These are phyloP conservation scores for Vigna angularis DNA, from an alignment of 306 rosid genomes.

Conservation along the genomic window DNA sequence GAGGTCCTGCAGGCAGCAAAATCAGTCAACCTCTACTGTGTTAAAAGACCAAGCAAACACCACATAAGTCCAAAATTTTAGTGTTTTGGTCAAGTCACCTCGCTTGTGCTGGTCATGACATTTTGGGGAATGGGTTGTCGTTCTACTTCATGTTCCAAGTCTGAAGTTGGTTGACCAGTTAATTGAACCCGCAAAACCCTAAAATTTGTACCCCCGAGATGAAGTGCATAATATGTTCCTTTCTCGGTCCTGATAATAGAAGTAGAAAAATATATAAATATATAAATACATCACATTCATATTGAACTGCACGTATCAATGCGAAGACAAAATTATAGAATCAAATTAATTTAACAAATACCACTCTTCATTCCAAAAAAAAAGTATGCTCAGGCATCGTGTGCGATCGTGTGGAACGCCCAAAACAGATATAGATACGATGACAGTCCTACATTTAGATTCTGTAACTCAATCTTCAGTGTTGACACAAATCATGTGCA, in stretches of 20 bases:
- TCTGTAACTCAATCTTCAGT: slow-evolving; percentile 24
- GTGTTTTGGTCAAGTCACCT: slow-evolving; percentile 58
- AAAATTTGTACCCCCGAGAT: slow-evolving; percentile 93
- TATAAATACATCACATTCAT: not conserved
- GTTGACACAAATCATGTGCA: slow-evolving; percentile 5
- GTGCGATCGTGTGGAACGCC: no score
- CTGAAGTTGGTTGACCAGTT: slow-evolving; percentile 65
- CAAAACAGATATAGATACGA: slow-evolving; percentile 37
- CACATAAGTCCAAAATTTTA: slow-evolving; percentile 11
- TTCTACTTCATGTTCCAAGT: slow-evolving; percentile 66
- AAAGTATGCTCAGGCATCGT: not conserved
- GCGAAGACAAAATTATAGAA: not conserved
- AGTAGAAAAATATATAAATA: slow-evolving; percentile 9
- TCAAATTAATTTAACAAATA: slow-evolving; percentile 12
- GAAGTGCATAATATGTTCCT: slow-evolving; percentile 87
- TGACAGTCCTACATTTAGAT: slow-evolving; percentile 6
- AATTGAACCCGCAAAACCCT: slow-evolving; percentile 82
- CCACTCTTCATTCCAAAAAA: not conserved
- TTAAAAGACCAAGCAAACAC: slow-evolving; percentile 9
- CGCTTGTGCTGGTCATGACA: slow-evolving; percentile 75
- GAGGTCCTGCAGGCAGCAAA: slow-evolving; percentile 69
- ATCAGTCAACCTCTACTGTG: slow-evolving; percentile 13
- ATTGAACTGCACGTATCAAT: slow-evolving; percentile 2
- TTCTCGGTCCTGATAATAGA: slow-evolving; percentile 67
- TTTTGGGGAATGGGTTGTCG: slow-evolving; percentile 71